Conservation (phyloP, 2,329 filamentous ascomycete genomes). For the Leptosphaerulina australis region DNA sequence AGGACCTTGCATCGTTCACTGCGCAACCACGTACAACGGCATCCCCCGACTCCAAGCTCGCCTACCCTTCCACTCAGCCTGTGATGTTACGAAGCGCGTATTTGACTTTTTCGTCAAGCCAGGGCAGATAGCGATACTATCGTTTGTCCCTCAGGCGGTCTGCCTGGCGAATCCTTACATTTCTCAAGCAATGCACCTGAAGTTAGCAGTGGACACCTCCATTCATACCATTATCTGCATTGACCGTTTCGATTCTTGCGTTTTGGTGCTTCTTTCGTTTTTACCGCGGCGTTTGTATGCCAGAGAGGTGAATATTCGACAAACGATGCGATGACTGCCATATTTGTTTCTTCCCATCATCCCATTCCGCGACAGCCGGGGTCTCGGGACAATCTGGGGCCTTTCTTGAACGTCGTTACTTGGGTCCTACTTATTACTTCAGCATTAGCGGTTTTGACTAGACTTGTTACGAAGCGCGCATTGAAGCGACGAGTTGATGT, state of each 20-base stretch:
- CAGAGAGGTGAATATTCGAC: slow-evolving; percentile 16
- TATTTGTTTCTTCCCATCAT: slow-evolving; percentile 29
- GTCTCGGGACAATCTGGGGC: slow-evolving; percentile 38
- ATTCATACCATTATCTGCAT: slow-evolving; percentile 20
- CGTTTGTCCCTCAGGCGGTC: slow-evolving; percentile 19
- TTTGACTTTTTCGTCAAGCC: slow-evolving; percentile 17
- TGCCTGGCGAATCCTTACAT: slow-evolving; percentile 25
- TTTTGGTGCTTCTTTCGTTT: slow-evolving; percentile 8
- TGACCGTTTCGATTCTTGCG: slow-evolving; percentile 6
- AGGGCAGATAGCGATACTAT: slow-evolving; percentile 28
- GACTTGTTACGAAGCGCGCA: slow-evolving; percentile 44
- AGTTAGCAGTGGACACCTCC: slow-evolving; percentile 15
- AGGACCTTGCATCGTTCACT: slow-evolving; percentile 27
- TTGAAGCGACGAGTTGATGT: slow-evolving; percentile 39
- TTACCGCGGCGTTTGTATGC: slow-evolving; percentile 1
- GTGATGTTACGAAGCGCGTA: slow-evolving; percentile 20
- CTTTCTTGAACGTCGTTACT: slow-evolving; percentile 44
- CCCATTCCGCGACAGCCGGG: slow-evolving; percentile 38
- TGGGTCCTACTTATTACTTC: slow-evolving; percentile 46
- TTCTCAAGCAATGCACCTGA: slow-evolving; percentile 26
- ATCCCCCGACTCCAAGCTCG: slow-evolving; percentile 16
- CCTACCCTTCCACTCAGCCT: slow-evolving; percentile 21
- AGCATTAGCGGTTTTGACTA: slow-evolving; percentile 41
- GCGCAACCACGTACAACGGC: slow-evolving; percentile 30
- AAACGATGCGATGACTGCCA: slow-evolving; percentile 39